phyloP scores from a whole-genome alignment of 768 basidiomycete genomes.

The Boletus vermiculosoides region DNA sequence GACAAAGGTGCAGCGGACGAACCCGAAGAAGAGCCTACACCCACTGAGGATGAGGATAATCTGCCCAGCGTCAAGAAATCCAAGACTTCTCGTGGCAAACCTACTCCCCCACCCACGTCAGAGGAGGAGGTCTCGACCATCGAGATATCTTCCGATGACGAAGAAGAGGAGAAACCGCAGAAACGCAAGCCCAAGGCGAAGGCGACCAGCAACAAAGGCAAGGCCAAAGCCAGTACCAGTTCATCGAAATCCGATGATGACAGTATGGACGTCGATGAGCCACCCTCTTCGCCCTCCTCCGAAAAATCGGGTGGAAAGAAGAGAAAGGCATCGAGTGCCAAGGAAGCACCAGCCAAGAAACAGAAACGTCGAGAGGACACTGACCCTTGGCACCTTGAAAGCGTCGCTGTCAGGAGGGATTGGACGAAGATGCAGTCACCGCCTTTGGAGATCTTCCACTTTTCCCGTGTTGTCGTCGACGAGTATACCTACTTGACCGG shows the following conservation, averaged over 20 bases:
- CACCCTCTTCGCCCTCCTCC: slow-evolving; percentile 34
- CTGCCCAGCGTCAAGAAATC: slow-evolving; percentile 21
- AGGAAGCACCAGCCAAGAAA: slow-evolving; percentile 47
- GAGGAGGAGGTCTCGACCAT: slow-evolving; percentile 29
- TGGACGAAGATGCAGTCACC: slow-evolving; percentile 81
- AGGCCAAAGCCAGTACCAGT: slow-evolving; percentile 24
- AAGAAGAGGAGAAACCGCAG: slow-evolving; percentile 32
- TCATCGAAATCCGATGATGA: slow-evolving; percentile 40
- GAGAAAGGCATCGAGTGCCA: slow-evolving; percentile 38
- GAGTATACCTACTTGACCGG: slow-evolving; percentile 93
- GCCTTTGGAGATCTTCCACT: slow-evolving; percentile 91
- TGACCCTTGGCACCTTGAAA: slow-evolving; percentile 78
- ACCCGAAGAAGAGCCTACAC: slow-evolving; percentile 27
- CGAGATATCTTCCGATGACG: slow-evolving; percentile 26
- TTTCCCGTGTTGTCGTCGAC: slow-evolving; percentile 84
- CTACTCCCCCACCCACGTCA: slow-evolving; percentile 31
- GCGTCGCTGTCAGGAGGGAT: slow-evolving; percentile 59
- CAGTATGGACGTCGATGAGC: slow-evolving; percentile 61
- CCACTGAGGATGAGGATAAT: slow-evolving; percentile 28
- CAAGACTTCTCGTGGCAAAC: slow-evolving; percentile 23
- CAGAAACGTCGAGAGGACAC: slow-evolving; percentile 59
- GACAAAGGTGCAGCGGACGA: slow-evolving; percentile 39
- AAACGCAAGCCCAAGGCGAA: slow-evolving; percentile 30
- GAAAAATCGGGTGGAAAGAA: slow-evolving; percentile 43
- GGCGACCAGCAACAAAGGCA: slow-evolving; percentile 19